Percentiles rank a stretch among this genome's conserved stretches.
Evolutionary conservation across 2,329 filamentous ascomycete species (phyloP).

Genomic region (Ophiostoma sp.): DNA sequence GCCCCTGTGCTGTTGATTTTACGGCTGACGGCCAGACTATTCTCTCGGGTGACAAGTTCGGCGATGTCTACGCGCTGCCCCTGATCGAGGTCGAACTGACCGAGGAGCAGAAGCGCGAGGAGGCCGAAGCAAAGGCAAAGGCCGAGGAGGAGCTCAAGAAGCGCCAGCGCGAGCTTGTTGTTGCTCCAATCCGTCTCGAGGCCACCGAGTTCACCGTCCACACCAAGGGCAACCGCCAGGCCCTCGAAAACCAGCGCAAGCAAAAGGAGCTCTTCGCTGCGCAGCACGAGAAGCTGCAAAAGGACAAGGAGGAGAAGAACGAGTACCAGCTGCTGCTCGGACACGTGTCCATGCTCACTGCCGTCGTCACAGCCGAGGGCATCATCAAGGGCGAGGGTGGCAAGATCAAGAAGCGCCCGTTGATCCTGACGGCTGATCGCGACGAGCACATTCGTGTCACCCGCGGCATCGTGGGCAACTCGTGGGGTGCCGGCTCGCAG

Average conservation of each 20-base stretch:
- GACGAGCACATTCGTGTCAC: slow-evolving; percentile 81
- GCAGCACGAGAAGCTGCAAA: slow-evolving; percentile 25
- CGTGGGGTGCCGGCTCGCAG: slow-evolving; percentile 49
- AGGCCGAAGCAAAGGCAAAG: neutral
- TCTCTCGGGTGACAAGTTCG: slow-evolving; percentile 87
- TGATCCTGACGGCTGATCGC: slow-evolving; percentile 53
- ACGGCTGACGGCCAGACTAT: slow-evolving; percentile 66
- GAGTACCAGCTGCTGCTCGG: slow-evolving; percentile 61
- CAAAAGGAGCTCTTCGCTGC: slow-evolving; percentile 36
- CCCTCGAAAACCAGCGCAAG: slow-evolving; percentile 54
- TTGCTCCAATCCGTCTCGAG: slow-evolving; percentile 38
- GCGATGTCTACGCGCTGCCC: slow-evolving; percentile 87
- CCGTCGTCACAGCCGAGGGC: slow-evolving; percentile 53
- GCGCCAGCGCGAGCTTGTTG: slow-evolving; percentile 29
- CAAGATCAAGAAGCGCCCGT: slow-evolving; percentile 31
- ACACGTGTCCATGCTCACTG: slow-evolving; percentile 91
- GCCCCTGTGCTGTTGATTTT: slow-evolving; percentile 70
- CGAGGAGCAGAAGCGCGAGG: neutral
- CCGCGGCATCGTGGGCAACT: slow-evolving; percentile 49
- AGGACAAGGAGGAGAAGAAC: slow-evolving; percentile 23
- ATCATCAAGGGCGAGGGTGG: slow-evolving; percentile 28
- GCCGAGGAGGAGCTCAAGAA: neutral
- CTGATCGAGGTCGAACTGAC: slow-evolving; percentile 43
- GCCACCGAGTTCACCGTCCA: slow-evolving; percentile 59
- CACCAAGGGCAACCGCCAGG: slow-evolving; percentile 56